These are phyloP conservation scores for Sporisorium graminicola DNA, from an alignment of 1,284 basidiomycete genomes.

Conservation along the genomic window DNA sequence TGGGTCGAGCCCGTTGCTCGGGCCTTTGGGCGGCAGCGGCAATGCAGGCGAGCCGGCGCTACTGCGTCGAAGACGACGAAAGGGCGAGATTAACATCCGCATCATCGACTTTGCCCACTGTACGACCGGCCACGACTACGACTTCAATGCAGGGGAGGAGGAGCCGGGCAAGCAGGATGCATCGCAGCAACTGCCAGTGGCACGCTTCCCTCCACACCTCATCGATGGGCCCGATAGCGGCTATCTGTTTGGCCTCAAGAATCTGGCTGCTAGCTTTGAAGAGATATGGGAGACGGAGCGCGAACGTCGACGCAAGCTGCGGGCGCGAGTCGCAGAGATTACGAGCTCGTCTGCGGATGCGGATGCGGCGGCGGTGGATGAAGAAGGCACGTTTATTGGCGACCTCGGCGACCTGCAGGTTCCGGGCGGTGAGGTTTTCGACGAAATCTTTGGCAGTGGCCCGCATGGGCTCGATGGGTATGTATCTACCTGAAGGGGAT, in stretches of 20 bases:
- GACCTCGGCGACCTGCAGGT: conserved; percentile 60
- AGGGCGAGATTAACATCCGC: conserved; percentile 91
- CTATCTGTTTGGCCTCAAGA: conserved; percentile 91
- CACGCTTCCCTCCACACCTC: conserved; percentile 86
- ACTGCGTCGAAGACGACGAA: conserved; percentile 67
- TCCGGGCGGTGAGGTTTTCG: conserved; percentile 66
- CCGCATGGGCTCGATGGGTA: conserved; percentile 53
- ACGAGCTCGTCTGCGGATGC: conserved; percentile 16
- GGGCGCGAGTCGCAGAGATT: neutral
- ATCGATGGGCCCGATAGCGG: conserved; percentile 90
- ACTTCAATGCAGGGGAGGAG: conserved; percentile 70
- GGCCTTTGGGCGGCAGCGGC: conserved; percentile 21
- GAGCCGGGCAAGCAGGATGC: neutral
- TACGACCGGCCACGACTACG: conserved; percentile 92
- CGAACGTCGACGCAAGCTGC: conserved; percentile 28
- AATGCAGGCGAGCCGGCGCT: conserved; percentile 12
- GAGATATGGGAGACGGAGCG: conserved; percentile 66
- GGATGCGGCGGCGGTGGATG: conserved; percentile 33
- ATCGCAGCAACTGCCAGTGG: conserved; percentile 45
- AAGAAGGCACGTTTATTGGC: conserved; percentile 26
- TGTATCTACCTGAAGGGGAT: conserved; percentile 44
- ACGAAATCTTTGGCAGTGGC: conserved; percentile 64
- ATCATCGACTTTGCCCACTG: conserved; percentile 99
- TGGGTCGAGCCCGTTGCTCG: conserved; percentile 45
- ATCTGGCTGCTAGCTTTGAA: conserved; percentile 78